phyloP scores from a whole-genome alignment of 2,329 filamentous ascomycete species.

The Camptophora hylomeconis region DNA sequence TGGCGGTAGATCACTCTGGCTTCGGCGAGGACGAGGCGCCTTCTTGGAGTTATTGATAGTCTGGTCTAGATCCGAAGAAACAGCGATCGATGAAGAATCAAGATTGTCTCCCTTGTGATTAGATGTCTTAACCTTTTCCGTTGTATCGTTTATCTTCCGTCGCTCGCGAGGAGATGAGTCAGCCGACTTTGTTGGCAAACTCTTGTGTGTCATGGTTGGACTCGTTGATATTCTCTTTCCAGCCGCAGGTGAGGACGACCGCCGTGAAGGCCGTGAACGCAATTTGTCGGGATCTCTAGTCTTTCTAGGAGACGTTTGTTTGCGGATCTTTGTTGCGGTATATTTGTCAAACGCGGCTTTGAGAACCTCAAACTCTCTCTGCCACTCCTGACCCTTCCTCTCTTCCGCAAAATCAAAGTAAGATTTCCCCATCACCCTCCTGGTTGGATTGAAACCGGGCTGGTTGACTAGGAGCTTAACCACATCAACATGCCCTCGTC shows the following conservation, averaged over 20 bases:
- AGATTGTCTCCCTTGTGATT: conserved; percentile 6
- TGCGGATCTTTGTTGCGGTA: conserved; percentile 18
- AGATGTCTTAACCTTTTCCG: background rate
- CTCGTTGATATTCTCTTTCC: conserved; percentile 13
- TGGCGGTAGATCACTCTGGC: conserved; percentile 17
- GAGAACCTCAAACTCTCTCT: conserved; percentile 70
- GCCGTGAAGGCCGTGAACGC: conserved; percentile 21
- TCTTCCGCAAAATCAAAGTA: conserved; percentile 81
- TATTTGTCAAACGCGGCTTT: conserved; percentile 46
- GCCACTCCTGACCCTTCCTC: conserved; percentile 75
- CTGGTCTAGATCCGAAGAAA: conserved; percentile 17
- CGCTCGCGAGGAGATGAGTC: conserved; percentile 8
- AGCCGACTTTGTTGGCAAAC: conserved; percentile 10
- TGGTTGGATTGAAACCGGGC: conserved; percentile 68
- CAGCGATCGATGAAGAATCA: conserved; percentile 13
- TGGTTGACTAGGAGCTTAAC: conserved; percentile 69
- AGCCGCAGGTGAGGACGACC: conserved; percentile 28
- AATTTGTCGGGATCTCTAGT: conserved; percentile 28
- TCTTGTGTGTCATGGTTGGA: conserved; percentile 14
- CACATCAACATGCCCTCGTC: conserved; percentile 72
- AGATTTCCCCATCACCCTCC: conserved; percentile 58
- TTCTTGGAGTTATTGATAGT: conserved; percentile 9
- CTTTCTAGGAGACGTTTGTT: conserved; percentile 25
- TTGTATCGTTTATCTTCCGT: conserved; percentile 4
- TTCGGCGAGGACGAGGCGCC: conserved; percentile 11